These are phyloP conservation scores for Allium cepa DNA, from an alignment of 106 monocot species.

Conservation along the genomic window DNA sequence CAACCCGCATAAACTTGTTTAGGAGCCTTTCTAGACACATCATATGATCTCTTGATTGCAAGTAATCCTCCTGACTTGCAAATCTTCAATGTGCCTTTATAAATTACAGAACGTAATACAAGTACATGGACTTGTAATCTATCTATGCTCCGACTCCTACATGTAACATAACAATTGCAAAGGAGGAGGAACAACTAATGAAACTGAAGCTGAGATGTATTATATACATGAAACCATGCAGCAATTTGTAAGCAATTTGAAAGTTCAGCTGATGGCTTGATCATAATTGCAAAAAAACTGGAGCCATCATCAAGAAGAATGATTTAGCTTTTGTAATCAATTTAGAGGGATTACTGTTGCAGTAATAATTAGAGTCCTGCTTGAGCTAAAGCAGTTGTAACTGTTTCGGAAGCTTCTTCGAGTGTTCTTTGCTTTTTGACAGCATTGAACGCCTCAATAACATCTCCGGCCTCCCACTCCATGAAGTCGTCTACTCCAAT, in stretches of 20 bases:
- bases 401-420: constrained; percentile 84
- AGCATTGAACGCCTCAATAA: constrained; percentile 72
- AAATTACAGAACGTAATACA: no score
- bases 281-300: background rate
- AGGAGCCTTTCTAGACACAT: no score
- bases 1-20: no score
- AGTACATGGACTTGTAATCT: no score
- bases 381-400: constrained; percentile 61
- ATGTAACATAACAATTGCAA: background rate
- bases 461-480: constrained; percentile 85
- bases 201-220: background rate
- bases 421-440: constrained; percentile 83
- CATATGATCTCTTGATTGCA: no score
- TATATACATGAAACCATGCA: constrained; percentile 6
- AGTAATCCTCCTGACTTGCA: no score
- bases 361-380: constrained; percentile 34
- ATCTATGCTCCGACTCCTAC: no score
- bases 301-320: background rate
- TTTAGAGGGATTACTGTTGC: constrained; percentile 11
- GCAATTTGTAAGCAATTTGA: background rate
- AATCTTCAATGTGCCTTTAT: no score
- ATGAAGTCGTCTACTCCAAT: constrained; percentile 66
- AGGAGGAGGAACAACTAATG: background rate
- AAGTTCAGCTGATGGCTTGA: background rate
- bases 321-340: background rate